phyloP scores from a whole-genome alignment of 192 early-diverging fungal genomes.

The Coemansia sp. region DNA sequence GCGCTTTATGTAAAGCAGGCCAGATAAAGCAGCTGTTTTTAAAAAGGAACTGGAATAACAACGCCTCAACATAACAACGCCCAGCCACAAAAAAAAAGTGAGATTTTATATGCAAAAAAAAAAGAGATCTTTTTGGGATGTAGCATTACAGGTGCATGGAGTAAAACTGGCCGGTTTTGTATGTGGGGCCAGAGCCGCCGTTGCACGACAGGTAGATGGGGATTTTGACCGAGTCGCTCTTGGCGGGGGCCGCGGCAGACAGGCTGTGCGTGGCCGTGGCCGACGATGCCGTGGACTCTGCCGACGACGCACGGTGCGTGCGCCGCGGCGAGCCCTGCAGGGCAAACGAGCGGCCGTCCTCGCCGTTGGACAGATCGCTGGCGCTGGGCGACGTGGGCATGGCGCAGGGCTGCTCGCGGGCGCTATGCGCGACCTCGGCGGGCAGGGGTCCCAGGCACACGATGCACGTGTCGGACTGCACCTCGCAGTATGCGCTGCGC shows the following conservation, averaged over 20 bases:
- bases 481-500: slow-evolving; percentile 35
- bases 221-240: slow-evolving; percentile 20
- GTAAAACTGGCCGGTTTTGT: slow-evolving; percentile 52
- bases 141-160: slow-evolving; percentile 29
- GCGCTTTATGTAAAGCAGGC: no score
- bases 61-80: not conserved
- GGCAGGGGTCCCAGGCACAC: slow-evolving; percentile 46
- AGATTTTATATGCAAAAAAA: not conserved
- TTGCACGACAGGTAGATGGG: slow-evolving; percentile 46
- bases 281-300: slow-evolving; percentile 43
- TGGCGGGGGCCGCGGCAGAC: not conserved
- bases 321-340: not conserved
- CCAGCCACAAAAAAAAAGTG: not conserved
- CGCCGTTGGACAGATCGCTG: slow-evolving; percentile 38
- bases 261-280: slow-evolving; percentile 30
- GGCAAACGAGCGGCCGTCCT: slow-evolving; percentile 16
- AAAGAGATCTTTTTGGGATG: not conserved
- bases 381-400: slow-evolving; percentile 41
- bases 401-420: not conserved
- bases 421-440: slow-evolving; percentile 19
- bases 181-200: slow-evolving; percentile 43
- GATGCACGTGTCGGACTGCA: slow-evolving; percentile 44
- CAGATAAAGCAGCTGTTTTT: not conserved
- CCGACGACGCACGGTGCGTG: slow-evolving; percentile 40
- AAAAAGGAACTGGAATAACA: not conserved